Conservation (phyloP, 768 basidiomycete genomes). For the Suillus americanus region DNA sequence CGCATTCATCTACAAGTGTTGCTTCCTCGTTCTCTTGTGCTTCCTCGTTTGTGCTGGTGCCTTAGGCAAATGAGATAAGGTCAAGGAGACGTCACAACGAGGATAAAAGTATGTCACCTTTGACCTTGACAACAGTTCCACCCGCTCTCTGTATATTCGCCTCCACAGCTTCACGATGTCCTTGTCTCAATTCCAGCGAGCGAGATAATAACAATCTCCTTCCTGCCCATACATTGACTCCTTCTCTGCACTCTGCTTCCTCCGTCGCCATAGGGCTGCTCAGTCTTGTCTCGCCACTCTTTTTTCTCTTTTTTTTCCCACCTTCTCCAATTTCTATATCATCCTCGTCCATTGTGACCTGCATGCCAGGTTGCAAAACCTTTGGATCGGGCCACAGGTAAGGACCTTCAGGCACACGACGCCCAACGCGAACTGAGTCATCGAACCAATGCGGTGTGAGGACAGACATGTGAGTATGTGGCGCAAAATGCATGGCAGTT, state of each 20-base stretch:
- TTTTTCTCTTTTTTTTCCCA: conserved; percentile 23
- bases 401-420: conserved; percentile 47
- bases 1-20: conserved; percentile 47
- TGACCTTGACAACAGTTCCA: conserved; percentile 52
- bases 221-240: conserved; percentile 51
- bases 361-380: conserved; percentile 36
- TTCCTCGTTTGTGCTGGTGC: conserved; percentile 26
- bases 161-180: conserved; percentile 55
- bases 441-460: conserved; percentile 95
- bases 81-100: neutral
- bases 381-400: conserved; percentile 79
- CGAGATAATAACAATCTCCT: conserved; percentile 61
- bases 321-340: conserved; percentile 16
- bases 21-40: conserved; percentile 40
- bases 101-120: conserved; percentile 32
- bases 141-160: conserved; percentile 61
- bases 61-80: conserved; percentile 13
- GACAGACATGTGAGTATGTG: conserved; percentile 59
- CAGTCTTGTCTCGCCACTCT: conserved; percentile 20
- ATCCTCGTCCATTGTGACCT: conserved; percentile 15
- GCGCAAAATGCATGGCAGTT: conserved; percentile 56
- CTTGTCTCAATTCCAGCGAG: conserved; percentile 51
- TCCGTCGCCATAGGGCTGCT: conserved; percentile 16
- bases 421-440: conserved; percentile 63
- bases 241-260: conserved; percentile 20